Conservation (phyloP, 1,139 yeast genomes). For the Magnusiomyces fungicola region DNA sequence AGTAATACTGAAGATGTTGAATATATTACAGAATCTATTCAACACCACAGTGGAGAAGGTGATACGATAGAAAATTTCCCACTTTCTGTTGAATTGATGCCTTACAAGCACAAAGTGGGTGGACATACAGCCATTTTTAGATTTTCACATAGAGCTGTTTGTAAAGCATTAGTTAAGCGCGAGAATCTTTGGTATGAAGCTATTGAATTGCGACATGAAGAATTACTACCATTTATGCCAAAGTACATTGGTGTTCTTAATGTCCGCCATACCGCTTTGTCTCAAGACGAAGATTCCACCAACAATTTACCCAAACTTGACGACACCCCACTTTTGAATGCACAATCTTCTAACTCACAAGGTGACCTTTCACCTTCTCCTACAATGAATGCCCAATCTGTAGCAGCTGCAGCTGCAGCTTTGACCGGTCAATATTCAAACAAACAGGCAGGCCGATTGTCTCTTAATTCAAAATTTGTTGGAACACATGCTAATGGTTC, state of each 20-base stretch:
- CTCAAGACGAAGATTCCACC: slow-evolving; percentile 14
- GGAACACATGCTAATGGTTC: too few relatives aligned
- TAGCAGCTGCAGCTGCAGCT: too few relatives aligned
- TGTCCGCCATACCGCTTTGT: slow-evolving; percentile 69
- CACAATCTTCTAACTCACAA: slow-evolving; percentile 50
- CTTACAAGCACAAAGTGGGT: slow-evolving; percentile 89
- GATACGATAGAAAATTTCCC: slow-evolving; percentile 19
- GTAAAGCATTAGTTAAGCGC: slow-evolving; percentile 83
- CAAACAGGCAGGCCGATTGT: too few relatives aligned
- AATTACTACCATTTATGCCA: slow-evolving; percentile 79
- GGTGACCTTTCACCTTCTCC: not conserved
- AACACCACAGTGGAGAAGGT: not conserved
- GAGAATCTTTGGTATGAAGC: slow-evolving; percentile 91
- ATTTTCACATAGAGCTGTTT: slow-evolving; percentile 88
- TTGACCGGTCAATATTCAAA: too few relatives aligned
- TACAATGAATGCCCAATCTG: not conserved
- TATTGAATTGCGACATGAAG: slow-evolving; percentile 70
- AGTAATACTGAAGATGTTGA: not conserved
- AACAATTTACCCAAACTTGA: too few relatives aligned
- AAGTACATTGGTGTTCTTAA: slow-evolving; percentile 87
- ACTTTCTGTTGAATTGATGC: slow-evolving; percentile 69
- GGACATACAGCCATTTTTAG: slow-evolving; percentile 97
- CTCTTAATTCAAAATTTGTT: too few relatives aligned
- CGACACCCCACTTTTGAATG: slow-evolving; percentile 39
- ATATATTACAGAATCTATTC: not conserved